Evolutionary conservation across 2,329 filamentous ascomycete species (phyloP).

Genomic region (Sclerotinia borealis): DNA sequence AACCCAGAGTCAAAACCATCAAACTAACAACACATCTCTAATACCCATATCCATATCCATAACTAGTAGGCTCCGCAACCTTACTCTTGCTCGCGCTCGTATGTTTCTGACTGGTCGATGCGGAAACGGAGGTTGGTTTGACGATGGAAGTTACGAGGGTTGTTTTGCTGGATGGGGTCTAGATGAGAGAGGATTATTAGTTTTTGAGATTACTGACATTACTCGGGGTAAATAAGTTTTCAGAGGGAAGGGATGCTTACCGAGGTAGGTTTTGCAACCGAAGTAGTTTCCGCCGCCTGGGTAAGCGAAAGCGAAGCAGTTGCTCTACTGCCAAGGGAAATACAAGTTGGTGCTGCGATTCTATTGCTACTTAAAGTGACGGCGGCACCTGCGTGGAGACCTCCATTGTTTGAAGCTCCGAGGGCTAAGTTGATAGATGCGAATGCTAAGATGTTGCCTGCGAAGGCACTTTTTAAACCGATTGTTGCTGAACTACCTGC

Average conservation of each 20-base stretch:
- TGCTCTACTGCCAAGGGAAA: background rate
- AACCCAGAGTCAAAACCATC: too few species aligned
- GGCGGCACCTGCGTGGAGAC: conserved; percentile 7
- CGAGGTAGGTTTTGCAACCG: too few species aligned
- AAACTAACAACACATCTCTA: background rate
- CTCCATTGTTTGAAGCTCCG: background rate
- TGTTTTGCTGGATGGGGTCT: background rate
- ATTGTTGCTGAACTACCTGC: conserved; percentile 13
- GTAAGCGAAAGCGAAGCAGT: background rate
- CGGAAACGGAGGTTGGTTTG: background rate
- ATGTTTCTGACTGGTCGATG: background rate
- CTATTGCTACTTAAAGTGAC: conserved; percentile 10
- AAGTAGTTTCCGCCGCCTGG: too few species aligned
- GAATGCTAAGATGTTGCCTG: conserved; percentile 12
- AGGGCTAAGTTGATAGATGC: conserved; percentile 8
- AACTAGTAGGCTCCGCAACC: background rate
- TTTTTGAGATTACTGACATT: too few species aligned
- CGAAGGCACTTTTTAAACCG: conserved; percentile 6
- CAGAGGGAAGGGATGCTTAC: background rate
- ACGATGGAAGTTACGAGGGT: background rate
- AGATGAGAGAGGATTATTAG: too few species aligned
- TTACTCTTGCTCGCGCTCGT: background rate
- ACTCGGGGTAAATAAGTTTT: background rate
- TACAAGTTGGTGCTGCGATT: background rate
- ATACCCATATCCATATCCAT: background rate